Evolutionary conservation across 352 stramenopile genomes (phyloP).

Genomic region (Pythium insidiosum): DNA sequence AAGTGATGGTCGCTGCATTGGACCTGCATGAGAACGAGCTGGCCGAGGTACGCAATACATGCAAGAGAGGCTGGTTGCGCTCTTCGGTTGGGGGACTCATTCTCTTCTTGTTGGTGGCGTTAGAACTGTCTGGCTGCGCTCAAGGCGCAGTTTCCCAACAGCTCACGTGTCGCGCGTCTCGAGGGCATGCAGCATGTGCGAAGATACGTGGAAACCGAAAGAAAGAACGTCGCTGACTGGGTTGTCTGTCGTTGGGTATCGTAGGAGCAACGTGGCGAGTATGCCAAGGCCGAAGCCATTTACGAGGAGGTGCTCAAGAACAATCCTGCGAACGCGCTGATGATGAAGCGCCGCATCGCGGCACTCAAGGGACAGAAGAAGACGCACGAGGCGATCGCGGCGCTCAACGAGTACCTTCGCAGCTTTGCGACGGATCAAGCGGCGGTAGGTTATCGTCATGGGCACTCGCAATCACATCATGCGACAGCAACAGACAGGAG

Average conservation of each 20-base stretch:
- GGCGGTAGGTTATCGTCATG: constrained; percentile 9
- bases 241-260: background rate
- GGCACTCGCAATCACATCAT: background rate
- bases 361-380: constrained; percentile 29
- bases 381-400: constrained; percentile 24
- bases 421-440: constrained; percentile 24
- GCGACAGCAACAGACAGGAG: background rate
- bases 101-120: background rate
- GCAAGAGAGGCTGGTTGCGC: background rate
- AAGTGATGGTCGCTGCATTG: constrained; percentile 28
- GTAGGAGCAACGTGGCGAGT: constrained; percentile 26
- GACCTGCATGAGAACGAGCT: constrained; percentile 23
- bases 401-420: constrained; percentile 25
- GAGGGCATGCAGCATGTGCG: constrained; percentile 25
- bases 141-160: constrained; percentile 29
- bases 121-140: constrained; percentile 6
- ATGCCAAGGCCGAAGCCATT: constrained; percentile 23
- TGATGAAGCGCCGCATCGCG: constrained; percentile 30
- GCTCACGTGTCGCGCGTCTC: constrained; percentile 23
- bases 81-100: too few species aligned
- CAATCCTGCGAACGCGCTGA: constrained; percentile 30
- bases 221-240: background rate
- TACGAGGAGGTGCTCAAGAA: constrained; percentile 28
- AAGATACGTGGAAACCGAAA: background rate
- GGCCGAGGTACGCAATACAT: constrained; percentile 7